Percentiles rank a stretch among this genome's conserved stretches.
These are phyloP conservation scores for Melaleuca quinquenervia DNA, from an alignment of 345 rosid genomes.

Conservation along the genomic window DNA sequence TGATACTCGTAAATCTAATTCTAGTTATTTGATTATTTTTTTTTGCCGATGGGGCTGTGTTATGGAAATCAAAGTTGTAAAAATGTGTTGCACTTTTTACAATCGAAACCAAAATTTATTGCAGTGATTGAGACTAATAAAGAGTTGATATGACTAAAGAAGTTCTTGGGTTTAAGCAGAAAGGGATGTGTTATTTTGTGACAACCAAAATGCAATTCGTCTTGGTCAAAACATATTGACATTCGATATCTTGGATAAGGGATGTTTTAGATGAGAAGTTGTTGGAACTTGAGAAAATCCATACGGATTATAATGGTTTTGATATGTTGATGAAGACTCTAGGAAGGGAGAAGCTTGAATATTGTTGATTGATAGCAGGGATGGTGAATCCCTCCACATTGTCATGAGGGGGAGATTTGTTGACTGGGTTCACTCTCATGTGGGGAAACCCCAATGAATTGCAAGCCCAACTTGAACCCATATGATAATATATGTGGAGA, in stretches of 20 bases:
- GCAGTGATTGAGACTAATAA: neutral
- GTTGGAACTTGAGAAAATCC: neutral
- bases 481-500: too few relatives aligned
- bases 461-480: too few relatives aligned
- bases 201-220: neutral
- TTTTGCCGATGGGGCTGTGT: too few relatives aligned
- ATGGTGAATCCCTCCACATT: neutral
- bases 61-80: too few relatives aligned
- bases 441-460: neutral
- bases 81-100: too few relatives aligned
- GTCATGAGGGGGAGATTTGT: neutral
- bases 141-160: neutral
- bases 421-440: neutral
- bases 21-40: too few relatives aligned
- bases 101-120: neutral
- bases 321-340: neutral
- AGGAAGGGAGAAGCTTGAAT: neutral
- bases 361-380: neutral
- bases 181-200: neutral
- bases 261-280: neutral
- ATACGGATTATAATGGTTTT: neutral
- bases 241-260: neutral
- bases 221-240: neutral
- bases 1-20: too few relatives aligned
- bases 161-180: neutral